A percentile compares a stretch with the other conserved stretches of the same genome.
These are phyloP conservation scores for Cryomyces minteri DNA, from an alignment of 495 filamentous ascomycete species.

Conservation along the genomic window DNA sequence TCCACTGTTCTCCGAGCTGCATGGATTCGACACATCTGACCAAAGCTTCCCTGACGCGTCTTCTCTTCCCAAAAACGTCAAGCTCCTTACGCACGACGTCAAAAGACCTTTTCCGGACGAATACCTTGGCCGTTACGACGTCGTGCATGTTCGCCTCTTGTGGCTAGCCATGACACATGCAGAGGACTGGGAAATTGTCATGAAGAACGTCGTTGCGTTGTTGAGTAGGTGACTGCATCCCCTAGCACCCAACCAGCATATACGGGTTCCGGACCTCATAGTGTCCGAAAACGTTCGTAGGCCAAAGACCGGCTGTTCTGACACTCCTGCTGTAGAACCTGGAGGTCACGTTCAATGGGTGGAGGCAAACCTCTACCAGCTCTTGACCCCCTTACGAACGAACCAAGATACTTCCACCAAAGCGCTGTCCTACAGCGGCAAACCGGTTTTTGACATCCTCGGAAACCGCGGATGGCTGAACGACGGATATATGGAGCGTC, in stretches of 20 bases:
- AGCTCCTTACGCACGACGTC: neutral
- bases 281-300: too few relatives aligned
- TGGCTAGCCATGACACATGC: neutral
- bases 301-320: too few relatives aligned
- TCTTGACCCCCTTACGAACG: neutral
- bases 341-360: neutral
- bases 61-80: neutral
- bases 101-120: neutral
- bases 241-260: too few relatives aligned
- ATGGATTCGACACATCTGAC: neutral
- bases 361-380: neutral
- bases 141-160: neutral
- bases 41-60: neutral
- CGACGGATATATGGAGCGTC: neutral
- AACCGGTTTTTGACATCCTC: neutral
- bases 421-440: neutral
- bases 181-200: neutral
- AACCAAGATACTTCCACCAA: neutral
- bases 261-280: too few relatives aligned
- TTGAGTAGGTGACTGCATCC: neutral
- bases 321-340: too few relatives aligned
- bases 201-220: neutral
- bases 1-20: neutral
- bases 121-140: neutral
- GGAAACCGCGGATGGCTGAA: neutral